These are phyloP conservation scores for Talaromyces sp. DNA, from an alignment of 2,329 filamentous ascomycete species.

Conservation along the genomic window DNA sequence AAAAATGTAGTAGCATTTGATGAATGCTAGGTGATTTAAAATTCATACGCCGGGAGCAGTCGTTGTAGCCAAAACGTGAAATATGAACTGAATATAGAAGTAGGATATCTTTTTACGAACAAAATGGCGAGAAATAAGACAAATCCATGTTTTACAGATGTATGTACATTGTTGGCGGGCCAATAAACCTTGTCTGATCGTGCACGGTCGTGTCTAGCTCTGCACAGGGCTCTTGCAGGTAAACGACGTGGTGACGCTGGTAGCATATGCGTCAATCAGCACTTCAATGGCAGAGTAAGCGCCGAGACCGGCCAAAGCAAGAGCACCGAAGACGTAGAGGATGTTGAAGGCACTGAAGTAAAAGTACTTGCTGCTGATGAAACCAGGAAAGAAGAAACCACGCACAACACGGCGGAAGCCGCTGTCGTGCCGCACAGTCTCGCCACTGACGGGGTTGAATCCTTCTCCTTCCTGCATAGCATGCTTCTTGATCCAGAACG, in stretches of 20 bases:
- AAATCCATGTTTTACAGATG: neutral
- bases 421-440: conserved; percentile 12
- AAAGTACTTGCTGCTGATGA: conserved; percentile 9
- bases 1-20: no score
- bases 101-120: neutral
- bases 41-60: neutral
- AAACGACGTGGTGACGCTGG: conserved; percentile 20
- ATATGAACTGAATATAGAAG: neutral
- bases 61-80: neutral
- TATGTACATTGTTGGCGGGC: neutral
- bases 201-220: neutral
- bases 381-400: conserved; percentile 24
- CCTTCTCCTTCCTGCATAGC: conserved; percentile 22
- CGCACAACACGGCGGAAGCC: conserved; percentile 14
- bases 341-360: conserved; percentile 20
- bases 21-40: no score
- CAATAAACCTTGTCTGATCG: neutral
- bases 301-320: conserved; percentile 19
- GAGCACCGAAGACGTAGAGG: conserved; percentile 17
- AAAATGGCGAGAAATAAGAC: neutral
- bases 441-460: conserved; percentile 17
- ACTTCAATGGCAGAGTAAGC: conserved; percentile 19
- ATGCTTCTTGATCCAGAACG: conserved; percentile 19
- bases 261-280: conserved; percentile 23
- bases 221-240: conserved; percentile 23